Percentiles rank a stretch among this genome's conserved stretches.
Evolutionary conservation across 2,329 filamentous ascomycete genomes (phyloP).

Genomic region (Fusarium pseudonygamai): DNA sequence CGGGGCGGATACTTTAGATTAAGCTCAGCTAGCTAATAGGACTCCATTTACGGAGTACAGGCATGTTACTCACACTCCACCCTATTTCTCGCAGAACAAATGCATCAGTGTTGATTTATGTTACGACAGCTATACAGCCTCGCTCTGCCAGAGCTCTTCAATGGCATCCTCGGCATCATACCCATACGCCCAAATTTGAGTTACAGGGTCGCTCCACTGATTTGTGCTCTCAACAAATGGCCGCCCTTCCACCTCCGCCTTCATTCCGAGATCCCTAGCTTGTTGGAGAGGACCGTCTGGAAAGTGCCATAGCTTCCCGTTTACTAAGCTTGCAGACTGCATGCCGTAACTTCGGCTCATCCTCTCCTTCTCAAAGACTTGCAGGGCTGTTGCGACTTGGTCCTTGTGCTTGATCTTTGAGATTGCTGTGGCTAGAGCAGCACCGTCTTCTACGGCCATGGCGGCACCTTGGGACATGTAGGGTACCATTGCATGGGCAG

Average conservation of each 20-base stretch:
- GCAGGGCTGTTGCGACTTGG: neutral
- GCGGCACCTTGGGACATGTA: slow-evolving; percentile 16
- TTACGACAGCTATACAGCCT: rapidly evolving
- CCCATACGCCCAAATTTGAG: slow-evolving; percentile 6
- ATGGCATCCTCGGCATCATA: neutral
- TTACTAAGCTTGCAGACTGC: slow-evolving; percentile 1
- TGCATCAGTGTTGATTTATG: neutral
- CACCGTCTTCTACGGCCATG: slow-evolving; percentile 11
- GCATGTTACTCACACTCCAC: neutral
- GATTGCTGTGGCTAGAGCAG: neutral
- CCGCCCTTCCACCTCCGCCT: neutral
- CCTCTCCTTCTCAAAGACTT: neutral
- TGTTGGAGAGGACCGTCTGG: neutral
- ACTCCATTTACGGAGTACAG: rapidly evolving
- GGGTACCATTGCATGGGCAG: slow-evolving; percentile 6
- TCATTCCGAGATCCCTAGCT: slow-evolving; percentile 7
- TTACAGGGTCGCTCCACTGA: slow-evolving; percentile 3
- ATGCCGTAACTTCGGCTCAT: slow-evolving; percentile 12
- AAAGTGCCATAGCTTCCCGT: slow-evolving; percentile 3
- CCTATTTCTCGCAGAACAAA: neutral
- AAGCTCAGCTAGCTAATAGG: no score
- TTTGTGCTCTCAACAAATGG: slow-evolving; percentile 8
- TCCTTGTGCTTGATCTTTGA: neutral
- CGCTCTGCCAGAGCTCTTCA: neutral
- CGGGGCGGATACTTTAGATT: no score